phyloP scores from a whole-genome alignment of 1,284 basidiomycete genomes.

The Chalciporus sp. region DNA sequence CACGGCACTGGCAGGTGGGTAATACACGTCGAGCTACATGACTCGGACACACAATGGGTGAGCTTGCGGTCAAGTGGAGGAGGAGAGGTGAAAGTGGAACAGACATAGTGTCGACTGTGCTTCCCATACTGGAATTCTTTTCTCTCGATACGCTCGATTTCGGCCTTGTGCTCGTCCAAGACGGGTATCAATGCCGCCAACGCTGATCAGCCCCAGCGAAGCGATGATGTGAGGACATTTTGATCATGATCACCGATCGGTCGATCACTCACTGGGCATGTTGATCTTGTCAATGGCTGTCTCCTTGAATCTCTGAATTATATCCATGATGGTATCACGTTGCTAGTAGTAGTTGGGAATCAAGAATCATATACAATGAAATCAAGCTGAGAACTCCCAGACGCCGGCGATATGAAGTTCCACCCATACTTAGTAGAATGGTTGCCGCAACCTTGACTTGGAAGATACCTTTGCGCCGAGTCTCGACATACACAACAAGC shows the following conservation, averaged over 20 bases:
- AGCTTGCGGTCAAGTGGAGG: neutral
- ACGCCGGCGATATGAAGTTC: neutral
- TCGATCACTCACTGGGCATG: conserved; percentile 40
- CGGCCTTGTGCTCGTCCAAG: conserved; percentile 41
- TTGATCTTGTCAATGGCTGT: conserved; percentile 39
- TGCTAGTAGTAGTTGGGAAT: neutral
- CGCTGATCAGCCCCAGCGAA: conserved; percentile 35
- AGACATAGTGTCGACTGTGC: conserved; percentile 55
- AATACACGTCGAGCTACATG: conserved; percentile 57
- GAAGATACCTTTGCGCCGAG: no score
- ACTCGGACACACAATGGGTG: no score
- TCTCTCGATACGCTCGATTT: conserved; percentile 44
- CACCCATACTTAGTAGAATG: no score
- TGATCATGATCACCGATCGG: neutral
- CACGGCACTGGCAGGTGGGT: conserved; percentile 41
- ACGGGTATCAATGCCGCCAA: conserved; percentile 47
- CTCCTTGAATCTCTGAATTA: conserved; percentile 36
- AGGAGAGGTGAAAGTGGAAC: conserved; percentile 7
- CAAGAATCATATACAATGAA: neutral
- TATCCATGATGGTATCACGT: conserved; percentile 25
- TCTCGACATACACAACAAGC: no score
- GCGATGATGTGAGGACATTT: neutral
- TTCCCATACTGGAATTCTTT: conserved; percentile 59
- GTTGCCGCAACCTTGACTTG: no score
- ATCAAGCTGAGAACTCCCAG: neutral